A percentile compares a stretch with the other conserved stretches of the same genome.
These are phyloP conservation scores for Macrocybe gigantea DNA, from an alignment of 768 basidiomycete species.

Conservation along the genomic window DNA sequence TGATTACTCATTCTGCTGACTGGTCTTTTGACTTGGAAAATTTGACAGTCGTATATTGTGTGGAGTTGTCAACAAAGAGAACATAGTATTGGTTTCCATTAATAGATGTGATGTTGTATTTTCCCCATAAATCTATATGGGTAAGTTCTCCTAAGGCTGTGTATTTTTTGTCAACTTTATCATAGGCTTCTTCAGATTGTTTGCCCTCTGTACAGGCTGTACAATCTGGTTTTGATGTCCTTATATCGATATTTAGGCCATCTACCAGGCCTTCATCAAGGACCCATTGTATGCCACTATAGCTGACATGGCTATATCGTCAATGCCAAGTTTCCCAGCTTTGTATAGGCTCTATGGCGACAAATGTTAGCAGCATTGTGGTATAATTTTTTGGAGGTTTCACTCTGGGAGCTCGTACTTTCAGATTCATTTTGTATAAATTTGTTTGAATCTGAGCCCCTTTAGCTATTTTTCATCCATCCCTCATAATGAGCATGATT, in stretches of 20 bases:
- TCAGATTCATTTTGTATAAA: not conserved
- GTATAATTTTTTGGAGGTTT: not conserved
- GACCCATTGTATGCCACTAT: not conserved
- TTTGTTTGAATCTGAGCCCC: not conserved
- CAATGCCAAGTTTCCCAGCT: not conserved
- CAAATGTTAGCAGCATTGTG: not conserved
- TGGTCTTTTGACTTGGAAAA: slow-evolving; percentile 13
- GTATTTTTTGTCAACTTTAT: no score
- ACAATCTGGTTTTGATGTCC: slow-evolving; percentile 4
- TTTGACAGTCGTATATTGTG: not conserved
- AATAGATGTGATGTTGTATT: not conserved
- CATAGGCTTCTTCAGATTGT: slow-evolving; percentile 5
- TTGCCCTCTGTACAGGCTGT: slow-evolving; percentile 4
- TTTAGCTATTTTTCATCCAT: not conserved
- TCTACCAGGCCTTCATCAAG: not conserved
- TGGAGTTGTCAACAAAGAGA: not conserved
- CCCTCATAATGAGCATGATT: not conserved
- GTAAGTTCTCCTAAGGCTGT: not conserved
- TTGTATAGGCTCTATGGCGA: not conserved
- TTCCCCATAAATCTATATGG: not conserved
- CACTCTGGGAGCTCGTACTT: not conserved
- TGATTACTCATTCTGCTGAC: slow-evolving; percentile 9
- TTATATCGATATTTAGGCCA: slow-evolving; percentile 1
- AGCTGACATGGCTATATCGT: slow-evolving; percentile 1
- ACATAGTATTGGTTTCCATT: not conserved